phyloP scores from a whole-genome alignment of 441 rosid genomes.

The Mallotus repandus region DNA sequence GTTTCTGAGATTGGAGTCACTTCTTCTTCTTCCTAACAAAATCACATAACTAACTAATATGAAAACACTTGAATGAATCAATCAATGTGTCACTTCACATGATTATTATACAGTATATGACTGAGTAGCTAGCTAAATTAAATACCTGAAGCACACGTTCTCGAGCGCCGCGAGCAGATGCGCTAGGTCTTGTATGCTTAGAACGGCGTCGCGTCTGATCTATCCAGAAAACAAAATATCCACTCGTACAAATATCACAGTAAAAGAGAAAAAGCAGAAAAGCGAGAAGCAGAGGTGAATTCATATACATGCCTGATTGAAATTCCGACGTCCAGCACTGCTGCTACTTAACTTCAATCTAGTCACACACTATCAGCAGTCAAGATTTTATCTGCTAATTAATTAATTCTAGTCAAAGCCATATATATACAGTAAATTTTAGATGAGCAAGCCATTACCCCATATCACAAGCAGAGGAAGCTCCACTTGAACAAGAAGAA shows the following conservation, averaged over 20 bases:
- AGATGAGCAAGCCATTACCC: constrained; percentile 37
- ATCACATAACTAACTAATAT: not conserved
- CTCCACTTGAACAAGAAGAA: not conserved
- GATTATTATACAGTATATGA: too few species aligned
- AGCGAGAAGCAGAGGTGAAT: not conserved
- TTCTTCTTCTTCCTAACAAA: constrained; percentile 54
- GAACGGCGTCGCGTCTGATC: constrained; percentile 42
- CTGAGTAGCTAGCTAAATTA: not conserved
- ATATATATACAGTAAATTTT: too few species aligned
- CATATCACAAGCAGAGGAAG: constrained; percentile 37
- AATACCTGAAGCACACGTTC: constrained; percentile 64
- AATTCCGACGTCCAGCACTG: constrained; percentile 22
- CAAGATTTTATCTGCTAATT: constrained; percentile 6
- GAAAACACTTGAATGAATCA: not conserved
- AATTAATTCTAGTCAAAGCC: too few species aligned
- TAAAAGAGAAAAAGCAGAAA: not conserved
- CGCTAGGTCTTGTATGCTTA: constrained; percentile 29
- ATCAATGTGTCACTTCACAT: not conserved
- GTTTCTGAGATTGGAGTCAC: constrained; percentile 43
- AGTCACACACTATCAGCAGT: constrained; percentile 12
- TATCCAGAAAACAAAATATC: constrained; percentile 3
- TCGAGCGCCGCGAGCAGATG: constrained; percentile 46
- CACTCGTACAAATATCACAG: not conserved
- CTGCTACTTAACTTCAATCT: constrained; percentile 54
- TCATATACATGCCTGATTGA: constrained; percentile 51